Base-by-base conservation (phyloP, 2,329 filamentous ascomycete genomes). In the Colletotrichum sp. region DNA sequence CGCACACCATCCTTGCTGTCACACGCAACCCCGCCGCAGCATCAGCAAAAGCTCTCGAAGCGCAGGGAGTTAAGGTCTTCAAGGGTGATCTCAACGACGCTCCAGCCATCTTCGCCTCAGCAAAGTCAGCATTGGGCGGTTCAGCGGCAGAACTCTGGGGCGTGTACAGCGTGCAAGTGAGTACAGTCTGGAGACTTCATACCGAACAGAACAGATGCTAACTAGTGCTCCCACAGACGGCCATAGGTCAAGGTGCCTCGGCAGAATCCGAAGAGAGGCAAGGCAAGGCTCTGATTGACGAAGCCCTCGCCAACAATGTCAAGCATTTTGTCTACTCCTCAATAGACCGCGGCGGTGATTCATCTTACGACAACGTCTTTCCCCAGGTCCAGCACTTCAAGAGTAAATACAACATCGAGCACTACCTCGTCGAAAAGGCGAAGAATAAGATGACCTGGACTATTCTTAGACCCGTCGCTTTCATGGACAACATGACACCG, bases 361-460 rank as follows among this genome's bases (percentile, higher is more conserved):
- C 86, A 43, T 80, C 79, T 3, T 86, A 86, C 8, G 88, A 87
- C 63, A 83, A 86, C 63, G 85, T 87, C 15, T 88, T 88, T 76
- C 84, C 87, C 0, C 93, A 92, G 1, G 86, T 94, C 63, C 90
- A 91, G 0, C 92, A 94, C 81, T 94, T 94, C 81, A 86, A 87
- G 74, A 87, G 83, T 78, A 94, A 94, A 81, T 87, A 91, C 78
- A 82, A 88, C 13, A 92, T 94, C 79, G 93, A 94, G 83, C 83
- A 89, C 68, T 86, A 94, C 77, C 87, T 94, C 28, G 83, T 88
- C n/a, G 84, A 89, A n/a, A 71, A 32, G 10, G 85, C 85, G 12
- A 84, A 84, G 2, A 82, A 72, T 16, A 65, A 79, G 0, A 92
- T 92, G 90, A 83, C 83, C 8, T 94, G 90, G 88, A 93, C 91